These are phyloP conservation scores for Achlya hypogyna DNA, from an alignment of 352 stramenopile species.

Conservation along the genomic window DNA sequence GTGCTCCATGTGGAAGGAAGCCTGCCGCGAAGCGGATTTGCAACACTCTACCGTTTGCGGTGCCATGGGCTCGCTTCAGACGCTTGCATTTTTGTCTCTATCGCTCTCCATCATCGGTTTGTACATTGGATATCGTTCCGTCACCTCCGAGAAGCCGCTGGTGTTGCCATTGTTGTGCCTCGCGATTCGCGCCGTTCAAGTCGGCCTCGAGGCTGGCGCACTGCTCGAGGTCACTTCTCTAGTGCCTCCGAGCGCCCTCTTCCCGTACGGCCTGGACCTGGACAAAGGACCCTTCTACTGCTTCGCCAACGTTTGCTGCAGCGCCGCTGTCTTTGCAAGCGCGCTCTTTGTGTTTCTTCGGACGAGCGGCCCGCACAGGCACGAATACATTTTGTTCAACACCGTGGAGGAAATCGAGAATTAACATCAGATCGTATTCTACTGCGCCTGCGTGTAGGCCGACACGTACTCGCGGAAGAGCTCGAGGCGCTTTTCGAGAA, in stretches of 20 bases:
- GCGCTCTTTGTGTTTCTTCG: conserved; percentile 3
- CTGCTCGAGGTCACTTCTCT: not conserved
- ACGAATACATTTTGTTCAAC: not conserved
- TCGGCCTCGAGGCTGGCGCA: conserved; percentile 1
- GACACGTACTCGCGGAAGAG: conserved; percentile 22
- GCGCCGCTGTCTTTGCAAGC: not conserved
- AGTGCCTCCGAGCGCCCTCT: not conserved
- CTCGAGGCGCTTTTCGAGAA: conserved; percentile 29
- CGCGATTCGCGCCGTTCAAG: not conserved
- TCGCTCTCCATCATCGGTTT: not conserved
- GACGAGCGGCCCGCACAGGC: not conserved
- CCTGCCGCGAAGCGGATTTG: not conserved
- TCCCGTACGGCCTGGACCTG: not conserved
- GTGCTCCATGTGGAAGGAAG: conserved; percentile 9
- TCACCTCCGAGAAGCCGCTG: not conserved
- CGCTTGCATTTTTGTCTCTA: not conserved
- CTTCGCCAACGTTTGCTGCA: not conserved
- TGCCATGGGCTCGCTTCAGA: conserved; percentile 1
- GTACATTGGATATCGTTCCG: not conserved
- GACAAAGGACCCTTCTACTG: not conserved
- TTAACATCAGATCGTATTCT: too few species aligned
- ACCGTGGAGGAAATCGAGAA: not conserved
- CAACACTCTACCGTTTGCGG: not conserved
- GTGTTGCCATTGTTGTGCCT: conserved; percentile 7
- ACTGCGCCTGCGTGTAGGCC: not conserved